Conservation (phyloP, 768 basidiomycete species). For the Trametes meyenii region DNA sequence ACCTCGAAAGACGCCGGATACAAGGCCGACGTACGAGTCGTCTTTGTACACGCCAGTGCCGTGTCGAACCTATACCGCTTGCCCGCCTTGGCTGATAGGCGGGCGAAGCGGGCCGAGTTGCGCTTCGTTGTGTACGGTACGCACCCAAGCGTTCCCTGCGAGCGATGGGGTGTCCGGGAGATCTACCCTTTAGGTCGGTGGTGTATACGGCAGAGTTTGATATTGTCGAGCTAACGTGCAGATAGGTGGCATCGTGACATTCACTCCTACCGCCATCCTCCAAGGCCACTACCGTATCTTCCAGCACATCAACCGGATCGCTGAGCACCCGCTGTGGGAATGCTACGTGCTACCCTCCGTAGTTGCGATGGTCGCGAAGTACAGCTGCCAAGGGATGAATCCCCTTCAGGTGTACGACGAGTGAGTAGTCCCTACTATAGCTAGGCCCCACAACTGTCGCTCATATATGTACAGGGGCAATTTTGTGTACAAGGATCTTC, state of each 20-base stretch:
- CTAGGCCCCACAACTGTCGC: background rate
- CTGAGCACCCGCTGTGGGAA: slow-evolving; percentile 67
- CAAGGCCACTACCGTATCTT: slow-evolving; percentile 53
- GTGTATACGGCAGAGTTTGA: background rate
- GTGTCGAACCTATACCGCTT: slow-evolving; percentile 52
- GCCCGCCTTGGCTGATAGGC: slow-evolving; percentile 50
- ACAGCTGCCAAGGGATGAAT: slow-evolving; percentile 41
- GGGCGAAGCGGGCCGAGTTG: slow-evolving; percentile 46
- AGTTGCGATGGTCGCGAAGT: slow-evolving; percentile 55
- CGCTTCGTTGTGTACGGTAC: slow-evolving; percentile 74
- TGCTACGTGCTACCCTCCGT: slow-evolving; percentile 68
- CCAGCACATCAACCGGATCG: slow-evolving; percentile 51
- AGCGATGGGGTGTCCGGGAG: slow-evolving; percentile 63
- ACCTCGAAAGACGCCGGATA: slow-evolving; percentile 42
- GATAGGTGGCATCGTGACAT: slow-evolving; percentile 73
- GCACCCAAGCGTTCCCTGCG: slow-evolving; percentile 51
- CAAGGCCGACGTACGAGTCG: slow-evolving; percentile 46
- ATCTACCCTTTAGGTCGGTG: slow-evolving; percentile 66
- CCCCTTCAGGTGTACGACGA: slow-evolving; percentile 44
- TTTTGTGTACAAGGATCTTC: slow-evolving; percentile 44
- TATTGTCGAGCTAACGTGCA: background rate
- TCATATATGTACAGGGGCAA: slow-evolving; percentile 36
- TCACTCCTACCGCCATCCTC: slow-evolving; percentile 62
- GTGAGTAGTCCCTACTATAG: slow-evolving; percentile 33
- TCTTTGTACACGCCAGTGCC: slow-evolving; percentile 71